These are phyloP conservation scores for Zasmidium angulare DNA, from an alignment of 2,329 filamentous ascomycete species.

Conservation along the genomic window DNA sequence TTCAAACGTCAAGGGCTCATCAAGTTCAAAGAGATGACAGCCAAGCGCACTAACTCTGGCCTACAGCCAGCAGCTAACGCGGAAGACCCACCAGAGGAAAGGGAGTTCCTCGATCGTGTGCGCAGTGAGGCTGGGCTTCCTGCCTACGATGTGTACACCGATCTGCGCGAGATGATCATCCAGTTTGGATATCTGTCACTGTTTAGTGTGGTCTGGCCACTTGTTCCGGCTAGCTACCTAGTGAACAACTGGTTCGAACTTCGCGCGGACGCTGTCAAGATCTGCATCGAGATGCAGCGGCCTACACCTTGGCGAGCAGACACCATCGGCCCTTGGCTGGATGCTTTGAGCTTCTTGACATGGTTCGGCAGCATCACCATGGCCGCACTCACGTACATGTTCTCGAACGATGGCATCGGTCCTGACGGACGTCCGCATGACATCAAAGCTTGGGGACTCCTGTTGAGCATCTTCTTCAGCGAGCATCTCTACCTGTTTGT, in stretches of 20 bases:
- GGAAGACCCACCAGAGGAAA: slow-evolving; percentile 74
- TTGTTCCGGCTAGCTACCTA: slow-evolving; percentile 85
- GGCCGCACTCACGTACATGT: slow-evolving; percentile 85
- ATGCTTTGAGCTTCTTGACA: slow-evolving; percentile 81
- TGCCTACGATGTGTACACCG: slow-evolving; percentile 83
- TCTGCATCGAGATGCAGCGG: slow-evolving; percentile 82
- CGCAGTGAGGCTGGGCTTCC: slow-evolving; percentile 79
- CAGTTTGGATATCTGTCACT: slow-evolving; percentile 81
- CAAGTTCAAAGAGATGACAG: slow-evolving; percentile 75
- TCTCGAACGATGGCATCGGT: slow-evolving; percentile 67
- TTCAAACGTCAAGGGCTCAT: slow-evolving; percentile 74
- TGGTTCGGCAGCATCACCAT: slow-evolving; percentile 91
- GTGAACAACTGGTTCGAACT: slow-evolving; percentile 97
- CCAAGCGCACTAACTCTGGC: slow-evolving; percentile 54
- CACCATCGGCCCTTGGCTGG: slow-evolving; percentile 90
- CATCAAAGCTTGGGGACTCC: slow-evolving; percentile 76
- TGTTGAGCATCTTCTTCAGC: slow-evolving; percentile 78
- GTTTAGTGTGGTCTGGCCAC: slow-evolving; percentile 91
- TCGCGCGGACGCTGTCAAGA: slow-evolving; percentile 90
- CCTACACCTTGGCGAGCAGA: slow-evolving; percentile 88
- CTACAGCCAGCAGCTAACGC: slow-evolving; percentile 37
- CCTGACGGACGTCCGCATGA: slow-evolving; percentile 65
- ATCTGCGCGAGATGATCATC: slow-evolving; percentile 91
- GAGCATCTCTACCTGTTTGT: slow-evolving; percentile 88
- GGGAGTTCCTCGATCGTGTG: slow-evolving; percentile 75